Base-by-base conservation (phyloP, 2,329 filamentous ascomycete species). In the Alternaria sp. region DNA sequence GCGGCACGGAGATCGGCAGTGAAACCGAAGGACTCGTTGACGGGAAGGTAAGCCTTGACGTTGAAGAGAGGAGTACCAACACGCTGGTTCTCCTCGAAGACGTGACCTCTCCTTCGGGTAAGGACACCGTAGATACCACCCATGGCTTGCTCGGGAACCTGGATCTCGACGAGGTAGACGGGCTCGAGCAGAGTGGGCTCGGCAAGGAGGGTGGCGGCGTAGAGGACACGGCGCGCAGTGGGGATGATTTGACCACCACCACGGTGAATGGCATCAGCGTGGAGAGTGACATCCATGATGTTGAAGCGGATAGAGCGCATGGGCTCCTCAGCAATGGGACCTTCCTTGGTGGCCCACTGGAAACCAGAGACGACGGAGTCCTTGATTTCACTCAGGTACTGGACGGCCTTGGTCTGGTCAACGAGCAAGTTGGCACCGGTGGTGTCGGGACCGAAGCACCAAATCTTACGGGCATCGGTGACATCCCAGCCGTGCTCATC, bases 341-440 rank as follows among this genome's bases (percentile, higher is more conserved):
- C 95, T 88, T 99, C 95, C 81, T 94, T 91, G 76, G 92, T 93
- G 73, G 95, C 95, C 95, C 95, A 99, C 85, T 99, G 95, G 93
- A 99, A 99, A 90, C 95, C 95, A 74, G 95, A 98, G 80, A 98
- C 94, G 75, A 98, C 91, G 64, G 94, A 98, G 81, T 99, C 95
- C 92, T 99, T 99, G 90, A 99, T 99, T 92, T 99, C 95, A 87
- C 93, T 95, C 80, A 99, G 89, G 90, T 98, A 99, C 88, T 99
- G 95, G 72, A 99, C 95, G 76, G 95, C 95, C 92, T 98, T 99
- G 88, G 94, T 97, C 91, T 98, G 95, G 85, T 99, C 95, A 80
- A 99, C 90, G 75, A 99, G 87, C 88, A 99, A 86, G 90, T 99
- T 99, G 88, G 95, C 91, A 83, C 95, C 95, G 79, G 87, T 95